Conservation (phyloP, 208 protist species). For the Trypanosoma grayi region DNA sequence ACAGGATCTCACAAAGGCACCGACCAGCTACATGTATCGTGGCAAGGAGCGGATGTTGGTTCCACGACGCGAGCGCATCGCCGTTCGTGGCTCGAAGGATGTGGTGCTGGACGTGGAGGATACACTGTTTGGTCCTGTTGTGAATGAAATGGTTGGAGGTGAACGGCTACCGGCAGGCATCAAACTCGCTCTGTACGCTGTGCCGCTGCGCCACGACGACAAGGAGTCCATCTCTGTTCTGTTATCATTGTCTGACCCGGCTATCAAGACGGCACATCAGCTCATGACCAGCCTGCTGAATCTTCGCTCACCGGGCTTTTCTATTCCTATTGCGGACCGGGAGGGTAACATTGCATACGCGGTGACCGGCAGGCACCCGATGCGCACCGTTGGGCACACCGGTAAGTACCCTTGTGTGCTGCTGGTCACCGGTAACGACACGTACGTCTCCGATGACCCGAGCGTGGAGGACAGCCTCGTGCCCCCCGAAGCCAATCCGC, state of each 20-base stretch:
- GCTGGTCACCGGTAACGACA: slow-evolving; percentile 1
- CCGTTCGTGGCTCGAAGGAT: slow-evolving; percentile 47
- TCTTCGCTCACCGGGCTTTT: slow-evolving; percentile 52
- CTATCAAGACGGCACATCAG: slow-evolving; percentile 36
- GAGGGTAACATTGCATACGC: slow-evolving; percentile 53
- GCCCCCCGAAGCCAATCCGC: slow-evolving; percentile 26
- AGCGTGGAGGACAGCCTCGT: slow-evolving; percentile 20
- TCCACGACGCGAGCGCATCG: slow-evolving; percentile 41
- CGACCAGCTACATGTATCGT: slow-evolving; percentile 44
- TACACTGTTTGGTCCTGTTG: slow-evolving; percentile 46
- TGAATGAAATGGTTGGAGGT: slow-evolving; percentile 34
- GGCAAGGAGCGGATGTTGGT: slow-evolving; percentile 29
- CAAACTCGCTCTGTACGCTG: slow-evolving; percentile 40
- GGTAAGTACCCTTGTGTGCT: slow-evolving; percentile 39
- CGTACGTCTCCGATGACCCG: slow-evolving; percentile 25
- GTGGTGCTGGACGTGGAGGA: slow-evolving; percentile 47
- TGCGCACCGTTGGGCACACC: slow-evolving; percentile 35
- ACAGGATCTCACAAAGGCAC: slow-evolving; percentile 19
- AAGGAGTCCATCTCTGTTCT: slow-evolving; percentile 34
- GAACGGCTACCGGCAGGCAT: slow-evolving; percentile 29
- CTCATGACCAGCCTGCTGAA: slow-evolving; percentile 38
- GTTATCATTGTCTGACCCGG: slow-evolving; percentile 34
- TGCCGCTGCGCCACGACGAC: slow-evolving; percentile 40
- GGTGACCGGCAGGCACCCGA: slow-evolving; percentile 43
- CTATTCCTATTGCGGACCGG: slow-evolving; percentile 46